Conservation (phyloP, 2,329 filamentous ascomycete genomes). For the Fusarium bulbicola region DNA sequence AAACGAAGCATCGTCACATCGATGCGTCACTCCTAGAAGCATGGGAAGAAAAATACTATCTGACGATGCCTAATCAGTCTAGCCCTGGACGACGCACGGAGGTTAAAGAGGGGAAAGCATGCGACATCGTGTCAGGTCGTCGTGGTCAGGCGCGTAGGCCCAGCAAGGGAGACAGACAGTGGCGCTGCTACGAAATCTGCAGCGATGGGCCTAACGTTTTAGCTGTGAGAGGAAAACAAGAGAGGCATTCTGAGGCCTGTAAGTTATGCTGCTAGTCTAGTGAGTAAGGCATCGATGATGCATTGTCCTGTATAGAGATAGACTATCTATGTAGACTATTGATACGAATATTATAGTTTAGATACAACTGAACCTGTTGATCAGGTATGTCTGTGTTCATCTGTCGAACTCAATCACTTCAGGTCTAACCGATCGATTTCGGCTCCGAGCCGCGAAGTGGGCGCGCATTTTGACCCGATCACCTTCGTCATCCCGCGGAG, state of each 20-base stretch:
- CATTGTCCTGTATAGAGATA: neutral
- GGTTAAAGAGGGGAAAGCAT: conserved; percentile 3
- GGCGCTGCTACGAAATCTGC: neutral
- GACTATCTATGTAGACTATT: neutral
- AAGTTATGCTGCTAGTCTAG: neutral
- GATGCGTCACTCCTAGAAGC: conserved; percentile 13
- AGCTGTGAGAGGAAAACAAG: neutral
- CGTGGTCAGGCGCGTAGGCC: conserved; percentile 5
- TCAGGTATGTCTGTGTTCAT: neutral
- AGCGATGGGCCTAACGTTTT: neutral
- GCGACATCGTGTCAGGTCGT: neutral
- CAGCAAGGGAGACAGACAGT: neutral
- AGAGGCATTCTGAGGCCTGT: neutral
- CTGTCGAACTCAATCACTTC: neutral
- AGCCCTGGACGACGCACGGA: neutral
- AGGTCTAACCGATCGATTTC: conserved; percentile 10
- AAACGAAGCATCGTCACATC: conserved; percentile 5
- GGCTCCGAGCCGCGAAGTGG: conserved; percentile 11
- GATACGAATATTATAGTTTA: neutral
- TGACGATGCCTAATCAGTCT: conserved; percentile 13
- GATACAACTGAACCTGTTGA: neutral
- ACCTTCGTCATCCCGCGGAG: conserved; percentile 3
- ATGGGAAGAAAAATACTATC: neutral
- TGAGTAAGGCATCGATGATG: neutral
- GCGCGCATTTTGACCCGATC: neutral